Conservation (phyloP, 2,329 filamentous ascomycete species). For the Dendryphion nanum region DNA sequence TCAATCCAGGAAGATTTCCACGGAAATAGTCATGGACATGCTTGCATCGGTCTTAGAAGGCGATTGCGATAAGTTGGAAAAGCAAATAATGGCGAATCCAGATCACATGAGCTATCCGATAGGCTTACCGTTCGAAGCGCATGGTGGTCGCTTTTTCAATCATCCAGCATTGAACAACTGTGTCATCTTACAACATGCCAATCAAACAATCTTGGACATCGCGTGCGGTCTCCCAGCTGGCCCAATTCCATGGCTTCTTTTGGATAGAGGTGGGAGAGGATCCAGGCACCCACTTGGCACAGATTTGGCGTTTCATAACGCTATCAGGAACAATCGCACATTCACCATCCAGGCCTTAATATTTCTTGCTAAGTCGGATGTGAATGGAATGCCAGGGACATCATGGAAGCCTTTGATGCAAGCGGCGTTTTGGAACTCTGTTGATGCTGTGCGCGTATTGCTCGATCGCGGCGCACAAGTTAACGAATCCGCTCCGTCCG, state of each 20-base stretch:
- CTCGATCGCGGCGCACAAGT: conserved; percentile 27
- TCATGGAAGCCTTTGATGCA: conserved; percentile 31
- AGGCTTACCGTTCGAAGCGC: conserved; percentile 26
- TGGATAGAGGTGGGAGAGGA: conserved; percentile 27
- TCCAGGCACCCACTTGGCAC: conserved; percentile 31
- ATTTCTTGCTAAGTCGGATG: conserved; percentile 18
- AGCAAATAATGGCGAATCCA: conserved; percentile 20
- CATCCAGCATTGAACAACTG: conserved; percentile 25
- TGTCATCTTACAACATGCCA: conserved; percentile 28
- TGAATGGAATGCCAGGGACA: conserved; percentile 23
- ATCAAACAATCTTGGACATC: conserved; percentile 33
- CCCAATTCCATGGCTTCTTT: conserved; percentile 24
- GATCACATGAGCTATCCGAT: conserved; percentile 29
- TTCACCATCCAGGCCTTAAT: conserved; percentile 29
- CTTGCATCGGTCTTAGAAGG: conserved; percentile 23
- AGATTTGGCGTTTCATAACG: conserved; percentile 34
- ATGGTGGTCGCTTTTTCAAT: conserved; percentile 20
- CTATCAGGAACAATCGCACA: conserved; percentile 32
- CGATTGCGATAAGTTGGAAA: conserved; percentile 24
- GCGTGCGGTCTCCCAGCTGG: conserved; percentile 29
- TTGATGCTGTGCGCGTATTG: conserved; percentile 28
- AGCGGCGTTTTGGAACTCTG: conserved; percentile 30
- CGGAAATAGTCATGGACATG: conserved; percentile 24
- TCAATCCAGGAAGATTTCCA: conserved; percentile 10
- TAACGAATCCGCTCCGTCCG: conserved; percentile 15